Evolutionary conservation across 345 rosid species (phyloP).

Genomic region (Viola odorata): DNA sequence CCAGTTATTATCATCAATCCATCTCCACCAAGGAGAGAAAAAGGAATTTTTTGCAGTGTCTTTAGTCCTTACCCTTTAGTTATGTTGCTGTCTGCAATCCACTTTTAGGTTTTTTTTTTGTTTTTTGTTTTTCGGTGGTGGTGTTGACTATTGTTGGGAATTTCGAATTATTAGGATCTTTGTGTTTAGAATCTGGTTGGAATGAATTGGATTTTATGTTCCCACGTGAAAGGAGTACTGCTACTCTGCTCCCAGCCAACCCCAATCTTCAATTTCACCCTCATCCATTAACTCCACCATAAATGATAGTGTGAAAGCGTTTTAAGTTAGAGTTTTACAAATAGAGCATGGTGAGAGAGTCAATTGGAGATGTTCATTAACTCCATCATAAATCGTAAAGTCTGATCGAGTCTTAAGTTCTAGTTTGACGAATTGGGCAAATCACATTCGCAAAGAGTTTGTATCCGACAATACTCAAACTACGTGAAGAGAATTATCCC

Average conservation of each 20-base stretch:
- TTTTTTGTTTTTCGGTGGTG: too few relatives aligned
- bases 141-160: conserved; percentile 24
- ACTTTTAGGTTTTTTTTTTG: conserved; percentile 9
- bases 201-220: conserved; percentile 17
- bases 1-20: neutral
- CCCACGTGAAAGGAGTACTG: conserved; percentile 4
- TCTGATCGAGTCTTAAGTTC: too few relatives aligned
- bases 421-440: neutral
- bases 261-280: neutral
- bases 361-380: too few relatives aligned
- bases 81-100: conserved; percentile 25
- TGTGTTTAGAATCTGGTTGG: conserved; percentile 20
- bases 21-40: too few relatives aligned
- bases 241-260: conserved; percentile 1
- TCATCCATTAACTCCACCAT: neutral
- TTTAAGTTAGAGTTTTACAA: too few relatives aligned
- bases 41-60: conserved; percentile 11
- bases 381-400: too few relatives aligned
- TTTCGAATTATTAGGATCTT: conserved; percentile 12
- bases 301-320: too few relatives aligned
- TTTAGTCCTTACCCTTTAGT: conserved; percentile 11
- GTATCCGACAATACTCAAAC: too few relatives aligned
- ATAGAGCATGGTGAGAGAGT: too few relatives aligned
- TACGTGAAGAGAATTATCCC: too few relatives aligned
- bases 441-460: neutral